These are phyloP conservation scores for Nannizzia gypsea DNA, from an alignment of 2,329 filamentous ascomycete species.

Conservation along the genomic window DNA sequence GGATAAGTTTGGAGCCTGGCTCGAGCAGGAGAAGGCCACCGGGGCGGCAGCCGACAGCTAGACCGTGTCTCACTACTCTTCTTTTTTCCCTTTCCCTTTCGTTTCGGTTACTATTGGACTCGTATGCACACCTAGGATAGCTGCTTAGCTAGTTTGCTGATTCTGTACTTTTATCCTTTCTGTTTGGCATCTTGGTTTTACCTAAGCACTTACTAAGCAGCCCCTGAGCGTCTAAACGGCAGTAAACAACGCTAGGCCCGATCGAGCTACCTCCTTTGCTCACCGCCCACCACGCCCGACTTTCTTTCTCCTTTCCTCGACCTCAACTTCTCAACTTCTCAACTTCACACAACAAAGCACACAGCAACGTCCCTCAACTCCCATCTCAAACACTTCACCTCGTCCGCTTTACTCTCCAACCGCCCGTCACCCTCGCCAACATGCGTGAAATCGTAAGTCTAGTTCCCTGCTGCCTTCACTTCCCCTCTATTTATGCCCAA, in stretches of 20 bases:
- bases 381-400: conserved; percentile 4
- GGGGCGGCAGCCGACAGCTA: not conserved
- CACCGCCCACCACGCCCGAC: conserved; percentile 23
- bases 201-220: not conserved
- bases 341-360: conserved; percentile 10
- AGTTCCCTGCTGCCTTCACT: conserved; percentile 24
- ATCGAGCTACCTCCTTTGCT: conserved; percentile 8
- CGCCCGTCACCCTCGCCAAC: conserved; percentile 30
- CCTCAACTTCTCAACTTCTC: conserved; percentile 8
- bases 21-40: conserved; percentile 18
- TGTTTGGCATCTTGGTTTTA: not conserved
- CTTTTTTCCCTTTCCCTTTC: not conserved
- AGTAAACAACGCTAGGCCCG: conserved; percentile 1
- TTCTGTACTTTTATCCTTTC: not conserved
- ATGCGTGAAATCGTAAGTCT: conserved; percentile 64
- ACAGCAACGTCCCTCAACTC: conserved; percentile 9
- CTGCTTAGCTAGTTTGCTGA: not conserved
- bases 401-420: conserved; percentile 10
- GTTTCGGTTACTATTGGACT: not conserved
- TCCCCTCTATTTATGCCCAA: conserved; percentile 6
- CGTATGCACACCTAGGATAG: not conserved
- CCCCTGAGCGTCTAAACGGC: not conserved
- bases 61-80: not conserved
- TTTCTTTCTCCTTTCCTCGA: conserved; percentile 15
- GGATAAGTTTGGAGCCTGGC: conserved; percentile 39